Conservation (phyloP, 2,329 filamentous ascomycete genomes). For the Emergomyces africanus region DNA sequence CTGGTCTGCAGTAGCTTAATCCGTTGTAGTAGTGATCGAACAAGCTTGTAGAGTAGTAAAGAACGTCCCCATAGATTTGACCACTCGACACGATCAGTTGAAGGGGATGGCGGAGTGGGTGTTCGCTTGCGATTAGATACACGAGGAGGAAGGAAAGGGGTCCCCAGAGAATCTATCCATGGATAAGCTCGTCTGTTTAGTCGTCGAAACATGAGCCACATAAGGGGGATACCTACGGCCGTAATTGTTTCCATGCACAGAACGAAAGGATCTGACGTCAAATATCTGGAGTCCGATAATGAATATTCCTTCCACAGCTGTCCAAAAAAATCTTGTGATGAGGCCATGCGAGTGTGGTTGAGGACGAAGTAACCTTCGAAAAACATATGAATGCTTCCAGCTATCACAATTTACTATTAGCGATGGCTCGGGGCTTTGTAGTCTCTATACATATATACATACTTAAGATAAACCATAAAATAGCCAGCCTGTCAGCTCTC, state of each 20-base stretch:
- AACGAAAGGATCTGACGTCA: slow-evolving; percentile 70
- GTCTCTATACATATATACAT: slow-evolving; percentile 21
- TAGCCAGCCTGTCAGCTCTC: slow-evolving; percentile 43
- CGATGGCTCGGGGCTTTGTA: not conserved
- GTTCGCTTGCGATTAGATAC: slow-evolving; percentile 39
- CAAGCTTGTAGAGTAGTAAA: slow-evolving; percentile 52
- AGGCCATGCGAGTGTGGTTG: slow-evolving; percentile 53
- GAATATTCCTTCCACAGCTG: slow-evolving; percentile 93
- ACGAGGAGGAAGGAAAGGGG: slow-evolving; percentile 48
- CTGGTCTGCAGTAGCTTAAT: slow-evolving; percentile 46
- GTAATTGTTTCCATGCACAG: slow-evolving; percentile 81
- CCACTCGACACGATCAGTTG: slow-evolving; percentile 50
- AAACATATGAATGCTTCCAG: slow-evolving; percentile 52
- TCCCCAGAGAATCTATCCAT: slow-evolving; percentile 43
- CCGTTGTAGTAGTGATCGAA: slow-evolving; percentile 46
- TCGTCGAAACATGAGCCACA: slow-evolving; percentile 3
- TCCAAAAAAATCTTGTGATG: slow-evolving; percentile 59
- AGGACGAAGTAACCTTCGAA: slow-evolving; percentile 79
- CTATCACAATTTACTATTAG: slow-evolving; percentile 14
- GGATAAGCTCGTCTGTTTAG: not conserved
- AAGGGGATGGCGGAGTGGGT: slow-evolving; percentile 45
- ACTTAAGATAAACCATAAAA: slow-evolving; percentile 68
- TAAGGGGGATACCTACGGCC: slow-evolving; percentile 40
- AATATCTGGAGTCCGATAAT: slow-evolving; percentile 73
- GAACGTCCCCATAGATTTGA: slow-evolving; percentile 50